A percentile compares a stretch with the other conserved stretches of the same genome.
These are phyloP conservation scores for Pyrrhoderma lamaoense DNA, from an alignment of 1,284 basidiomycete genomes.

Conservation along the genomic window DNA sequence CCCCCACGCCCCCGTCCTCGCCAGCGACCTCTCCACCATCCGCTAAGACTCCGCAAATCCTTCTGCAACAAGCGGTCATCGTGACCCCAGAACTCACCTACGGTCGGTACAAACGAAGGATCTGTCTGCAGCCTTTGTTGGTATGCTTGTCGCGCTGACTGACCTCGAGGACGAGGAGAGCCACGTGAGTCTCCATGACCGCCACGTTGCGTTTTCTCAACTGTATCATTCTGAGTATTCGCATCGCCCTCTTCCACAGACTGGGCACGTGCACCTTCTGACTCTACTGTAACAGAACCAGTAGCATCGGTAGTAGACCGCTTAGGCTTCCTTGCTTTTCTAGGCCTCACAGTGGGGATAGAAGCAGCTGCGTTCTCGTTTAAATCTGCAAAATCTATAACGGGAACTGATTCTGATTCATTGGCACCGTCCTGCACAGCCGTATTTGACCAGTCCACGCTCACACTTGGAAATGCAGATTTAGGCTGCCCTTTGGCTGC, in stretches of 20 bases:
- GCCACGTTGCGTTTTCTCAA: slow-evolving; percentile 2
- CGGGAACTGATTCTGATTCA: slow-evolving; percentile 56
- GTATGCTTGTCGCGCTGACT: slow-evolving; percentile 67
- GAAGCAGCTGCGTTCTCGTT: slow-evolving; percentile 32
- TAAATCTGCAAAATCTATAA: slow-evolving; percentile 73
- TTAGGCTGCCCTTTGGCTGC: slow-evolving; percentile 22
- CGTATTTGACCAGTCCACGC: slow-evolving; percentile 72
- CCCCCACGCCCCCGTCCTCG: slow-evolving; percentile 56
- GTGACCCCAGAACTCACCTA: slow-evolving; percentile 88
- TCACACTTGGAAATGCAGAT: slow-evolving; percentile 45
- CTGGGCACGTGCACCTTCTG: background rate
- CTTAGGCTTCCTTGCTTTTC: background rate
- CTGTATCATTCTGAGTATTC: slow-evolving; percentile 2
- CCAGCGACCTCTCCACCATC: slow-evolving; percentile 78
- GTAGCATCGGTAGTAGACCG: slow-evolving; percentile 19
- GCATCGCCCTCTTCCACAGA: slow-evolving; percentile 5
- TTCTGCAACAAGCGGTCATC: slow-evolving; percentile 78
- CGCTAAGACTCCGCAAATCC: slow-evolving; percentile 65
- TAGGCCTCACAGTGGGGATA: background rate
- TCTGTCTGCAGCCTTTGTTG: slow-evolving; percentile 71
- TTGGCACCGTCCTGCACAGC: slow-evolving; percentile 62
- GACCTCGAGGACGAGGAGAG: slow-evolving; percentile 37
- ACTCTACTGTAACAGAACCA: slow-evolving; percentile 30
- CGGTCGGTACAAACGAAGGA: slow-evolving; percentile 78
- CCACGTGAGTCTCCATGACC: slow-evolving; percentile 1